These are phyloP conservation scores for Cytospora piceicola DNA, from an alignment of 2,329 filamentous ascomycete species.

Conservation along the genomic window DNA sequence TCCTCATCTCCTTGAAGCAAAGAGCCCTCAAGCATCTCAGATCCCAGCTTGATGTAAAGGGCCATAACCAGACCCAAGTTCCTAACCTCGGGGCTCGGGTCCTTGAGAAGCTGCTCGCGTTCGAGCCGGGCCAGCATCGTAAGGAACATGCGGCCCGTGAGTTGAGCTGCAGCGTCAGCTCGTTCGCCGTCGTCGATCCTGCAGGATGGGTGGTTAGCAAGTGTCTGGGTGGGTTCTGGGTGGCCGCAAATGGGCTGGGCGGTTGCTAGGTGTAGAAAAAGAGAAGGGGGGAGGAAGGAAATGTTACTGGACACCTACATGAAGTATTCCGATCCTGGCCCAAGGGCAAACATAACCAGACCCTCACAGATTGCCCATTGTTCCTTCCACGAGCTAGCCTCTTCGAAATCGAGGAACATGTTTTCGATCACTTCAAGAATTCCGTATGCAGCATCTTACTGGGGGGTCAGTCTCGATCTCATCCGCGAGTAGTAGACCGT, in stretches of 20 bases:
- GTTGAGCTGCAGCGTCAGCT: slow-evolving; percentile 30
- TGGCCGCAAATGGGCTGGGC: not conserved
- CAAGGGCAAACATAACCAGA: slow-evolving; percentile 37
- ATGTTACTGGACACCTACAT: slow-evolving; percentile 30
- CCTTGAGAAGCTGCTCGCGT: slow-evolving; percentile 37
- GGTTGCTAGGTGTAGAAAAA: not conserved
- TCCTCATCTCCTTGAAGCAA: slow-evolving; percentile 32
- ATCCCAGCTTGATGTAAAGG: slow-evolving; percentile 38
- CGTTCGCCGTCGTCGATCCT: slow-evolving; percentile 39
- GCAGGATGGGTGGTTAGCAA: not conserved
- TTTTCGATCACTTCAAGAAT: slow-evolving; percentile 49
- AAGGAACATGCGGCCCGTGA: slow-evolving; percentile 44
- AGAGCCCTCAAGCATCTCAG: slow-evolving; percentile 22
- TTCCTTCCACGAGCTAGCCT: slow-evolving; percentile 40
- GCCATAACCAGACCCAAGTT: slow-evolving; percentile 46
- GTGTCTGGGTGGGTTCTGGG: not conserved
- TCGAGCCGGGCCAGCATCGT: slow-evolving; percentile 45
- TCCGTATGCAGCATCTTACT: slow-evolving; percentile 41
- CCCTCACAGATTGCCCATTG: slow-evolving; percentile 47
- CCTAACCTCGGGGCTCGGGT: slow-evolving; percentile 41
- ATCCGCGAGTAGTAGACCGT: not conserved
- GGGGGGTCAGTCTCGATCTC: not conserved
- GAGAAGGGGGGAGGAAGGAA: no score
- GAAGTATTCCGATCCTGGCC: slow-evolving; percentile 28
- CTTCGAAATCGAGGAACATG: slow-evolving; percentile 42